Base-by-base conservation (phyloP, 1,284 basidiomycete genomes). In the Melampsora larici-populina region DNA sequence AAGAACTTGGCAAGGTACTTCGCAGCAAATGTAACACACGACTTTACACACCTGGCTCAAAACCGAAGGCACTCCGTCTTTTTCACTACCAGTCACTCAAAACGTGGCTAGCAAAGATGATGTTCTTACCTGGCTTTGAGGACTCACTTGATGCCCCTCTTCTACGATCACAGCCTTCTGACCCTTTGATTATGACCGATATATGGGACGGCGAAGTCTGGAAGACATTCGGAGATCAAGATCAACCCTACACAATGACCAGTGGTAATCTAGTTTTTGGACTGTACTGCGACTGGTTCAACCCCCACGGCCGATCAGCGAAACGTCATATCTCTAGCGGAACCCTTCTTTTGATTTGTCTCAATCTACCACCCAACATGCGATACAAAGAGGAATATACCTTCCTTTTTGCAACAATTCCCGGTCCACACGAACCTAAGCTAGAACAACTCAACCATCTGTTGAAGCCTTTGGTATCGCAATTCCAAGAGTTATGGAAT, bases 201-300 rank as follows among this genome's bases (percentile, higher is more conserved):
- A 43, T 71, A 15, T 71, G 69, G 69, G 69, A 71, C 33, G 69
- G 69, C 21, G 24, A 48, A 31, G n/a, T 71, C 5, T 71, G 69
- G 69, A 62, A 33, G 6, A 36, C 26, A 33, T 58, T 71, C 15
- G 36, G 36, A 11, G 7, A 11, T 11, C 36, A 48, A 26, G 71
- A 43, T 26, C 31, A 2, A 3, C 26, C 40, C 24, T 73, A 33
- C 26, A 65, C 71, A 24, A 31, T 26, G 0, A 65, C 5, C 21
- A 73, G 15, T 4, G 71, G 60, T 18, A 71, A 71, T 55, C 49
- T 71, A n/a, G 48, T 71, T 5, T 71, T 71, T 55, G 60, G 69
- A 36, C 13, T 71, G n/a, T 36, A 71, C n/a, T 31, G 58, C 46
- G 46, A 69, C 40, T 69, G 67, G 67, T 69, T 69, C 46, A 69